Base-by-base conservation (phyloP, 1,139 yeast species). In the Pichia inconspicua region DNA sequence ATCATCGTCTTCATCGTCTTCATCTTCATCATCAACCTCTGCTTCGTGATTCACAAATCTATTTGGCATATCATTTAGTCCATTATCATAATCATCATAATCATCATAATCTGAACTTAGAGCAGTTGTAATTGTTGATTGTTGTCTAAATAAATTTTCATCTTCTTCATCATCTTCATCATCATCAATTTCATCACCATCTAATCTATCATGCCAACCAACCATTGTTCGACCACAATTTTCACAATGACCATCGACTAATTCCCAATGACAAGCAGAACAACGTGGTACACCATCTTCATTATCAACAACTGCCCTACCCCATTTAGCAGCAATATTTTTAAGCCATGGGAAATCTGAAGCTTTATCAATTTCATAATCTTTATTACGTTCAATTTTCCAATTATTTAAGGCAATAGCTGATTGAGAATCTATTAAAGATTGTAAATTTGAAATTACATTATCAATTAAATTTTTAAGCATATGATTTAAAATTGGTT, bases 281-380 rank as follows among this genome's bases (percentile, higher is more conserved):
- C 96, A 87, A 48, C 95, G 67, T 0, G 84, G 79, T 8, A 87
- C 89, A 2, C 90, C 92, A 61, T 87, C 96, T 27, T 80, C 81
- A 46, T 71, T 74, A 53, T 79, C 86, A 3, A 82, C 68, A 25
- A 75, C 62, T 0, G 82, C 80, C 34, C 72, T 63, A 1, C 78
- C 75, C 25, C 75, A 65, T 38, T 59, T 60, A 25, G 70, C 65
- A 5, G 48, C 45, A 4, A 55, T 37, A 31, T 49, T 50, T 12
- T 48, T 45, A n/a, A 57, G 45, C 52, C 56, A 50, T 4, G 54
- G 51, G 32, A 48, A 50, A 36, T 52, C 50, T 17, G 37, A 43
- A 22, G 40, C 42, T 25, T 46, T 46, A 43, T 55, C 58, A 7
- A 22, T 41, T 22, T 38, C 5, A 31, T 47, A 54, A 14, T 56